Conservation (phyloP, 1,139 yeast species). For the Candida sanyaensis region DNA sequence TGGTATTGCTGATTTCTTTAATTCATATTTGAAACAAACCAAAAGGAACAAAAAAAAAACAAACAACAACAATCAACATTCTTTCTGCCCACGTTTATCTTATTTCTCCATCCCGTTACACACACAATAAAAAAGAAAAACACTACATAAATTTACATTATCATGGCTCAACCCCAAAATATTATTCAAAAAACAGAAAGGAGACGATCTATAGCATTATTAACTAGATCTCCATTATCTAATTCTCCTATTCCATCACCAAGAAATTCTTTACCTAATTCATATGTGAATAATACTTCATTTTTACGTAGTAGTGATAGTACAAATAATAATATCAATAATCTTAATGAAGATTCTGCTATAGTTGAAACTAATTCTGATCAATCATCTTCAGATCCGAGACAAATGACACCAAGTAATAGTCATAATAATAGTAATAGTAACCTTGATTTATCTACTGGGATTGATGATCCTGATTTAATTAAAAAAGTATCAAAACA, state of each 20-base stretch:
- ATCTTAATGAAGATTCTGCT: constrained; percentile 5
- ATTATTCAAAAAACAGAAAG: constrained; percentile 16
- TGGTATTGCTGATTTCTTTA: no score
- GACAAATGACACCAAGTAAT: not conserved
- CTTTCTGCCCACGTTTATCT: no score
- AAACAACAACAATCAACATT: no score
- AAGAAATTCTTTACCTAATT: constrained; percentile 21
- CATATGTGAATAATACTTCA: constrained; percentile 27
- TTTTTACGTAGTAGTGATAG: constrained; percentile 19
- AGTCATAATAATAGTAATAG: not conserved
- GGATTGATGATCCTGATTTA: constrained; percentile 26
- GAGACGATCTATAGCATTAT: constrained; percentile 34
- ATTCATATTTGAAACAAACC: no score
- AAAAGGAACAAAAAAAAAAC: no score
- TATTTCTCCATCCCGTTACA: no score
- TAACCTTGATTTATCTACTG: constrained; percentile 18
- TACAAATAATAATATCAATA: not conserved
- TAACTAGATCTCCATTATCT: constrained; percentile 33
- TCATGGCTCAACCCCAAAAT: constrained; percentile 12
- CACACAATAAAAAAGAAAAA: not conserved
- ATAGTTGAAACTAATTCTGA: constrained; percentile 18
- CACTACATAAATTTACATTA: not conserved
- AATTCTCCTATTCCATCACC: constrained; percentile 28
- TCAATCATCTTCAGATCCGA: constrained; percentile 7
- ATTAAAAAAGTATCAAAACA: constrained; percentile 31